Evolutionary conservation across 2,329 filamentous ascomycete genomes (phyloP), one percentile per base, ranked within the genome.

Genomic region (Sporothrix sp.): DNA sequence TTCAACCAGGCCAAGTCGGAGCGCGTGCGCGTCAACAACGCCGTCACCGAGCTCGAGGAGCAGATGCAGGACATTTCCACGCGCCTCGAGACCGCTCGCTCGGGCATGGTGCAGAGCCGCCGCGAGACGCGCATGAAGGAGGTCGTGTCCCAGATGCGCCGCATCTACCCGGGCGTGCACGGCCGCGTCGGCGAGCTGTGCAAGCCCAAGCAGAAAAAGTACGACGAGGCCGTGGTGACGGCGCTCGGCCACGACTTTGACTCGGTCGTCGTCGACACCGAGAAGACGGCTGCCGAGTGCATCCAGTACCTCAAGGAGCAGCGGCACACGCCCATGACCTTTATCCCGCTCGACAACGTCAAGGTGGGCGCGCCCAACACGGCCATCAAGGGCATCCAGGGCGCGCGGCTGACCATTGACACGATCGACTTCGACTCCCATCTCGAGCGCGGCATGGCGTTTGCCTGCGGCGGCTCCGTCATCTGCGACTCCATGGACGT

Each of bases 171-270:
- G 1, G 91, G 91, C 42, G 91, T 98, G 39, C 87, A 87, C 58
- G 93, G 93, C 18, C 83, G 91, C 40, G 80, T 97, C 40, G 87
- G 88, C 56, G 88, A 95, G 57, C 78, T 98, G 37, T 96, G 93
- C 70, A 90, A 87, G 58, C 91, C 93, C 1, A 97, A 96, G 67
- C 88, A 96, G 69, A 96, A 95, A 69, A 97, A 96, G 65, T 98
- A 84, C 61, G 87, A 93, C 56, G 87, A 93, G 58, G 93, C 93
- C 40, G 87, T 98, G 56, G 88, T 87, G 60, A 94, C 88, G 20
- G 89, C 95, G 7, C 78, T 98, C 4, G 93, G 93, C 46, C 82
- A 87, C 50, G 87, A 97, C 62, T 95, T 95, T 64, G 91, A 98
- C 65, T 87, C 90, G 0, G 85, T 98, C 38, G 82, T 98, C 44